Percentiles rank a stretch among this genome's conserved stretches.
Evolutionary conservation across 768 basidiomycete species (phyloP).

Genomic region (Psilocybe azurescens): DNA sequence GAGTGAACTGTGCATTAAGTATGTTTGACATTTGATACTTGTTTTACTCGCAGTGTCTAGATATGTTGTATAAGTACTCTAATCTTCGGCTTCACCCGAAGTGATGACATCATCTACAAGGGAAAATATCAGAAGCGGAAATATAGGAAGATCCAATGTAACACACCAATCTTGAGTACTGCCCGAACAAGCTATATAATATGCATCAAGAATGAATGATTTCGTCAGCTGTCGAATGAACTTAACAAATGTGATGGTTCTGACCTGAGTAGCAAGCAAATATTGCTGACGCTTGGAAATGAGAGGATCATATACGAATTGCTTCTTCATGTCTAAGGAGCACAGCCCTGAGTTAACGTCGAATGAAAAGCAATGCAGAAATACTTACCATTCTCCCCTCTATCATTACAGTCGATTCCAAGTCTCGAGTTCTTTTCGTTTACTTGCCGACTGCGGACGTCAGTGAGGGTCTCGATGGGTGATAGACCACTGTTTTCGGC

Average conservation of each 20-base stretch:
- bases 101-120: slow-evolving; percentile 77
- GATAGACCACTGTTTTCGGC: slow-evolving; percentile 98
- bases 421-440: slow-evolving; percentile 82
- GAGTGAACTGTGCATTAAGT: not conserved
- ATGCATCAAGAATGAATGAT: slow-evolving; percentile 6
- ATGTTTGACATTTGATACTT: not conserved
- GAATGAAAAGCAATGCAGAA: not conserved
- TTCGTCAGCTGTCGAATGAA: slow-evolving; percentile 1
- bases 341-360: not conserved
- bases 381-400: slow-evolving; percentile 82
- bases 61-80: slow-evolving; percentile 5
- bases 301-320: slow-evolving; percentile 95
- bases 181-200: slow-evolving; percentile 73
- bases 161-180: slow-evolving; percentile 85
- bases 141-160: not conserved
- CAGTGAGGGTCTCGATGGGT: slow-evolving; percentile 96
- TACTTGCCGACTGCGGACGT: slow-evolving; percentile 93
- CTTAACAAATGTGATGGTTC: slow-evolving; percentile 20
- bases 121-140: slow-evolving; percentile 8
- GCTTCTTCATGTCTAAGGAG: slow-evolving; percentile 90
- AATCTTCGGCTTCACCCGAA: slow-evolving; percentile 60
- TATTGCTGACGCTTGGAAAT: slow-evolving; percentile 98
- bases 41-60: not conserved
- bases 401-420: slow-evolving; percentile 92
- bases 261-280: slow-evolving; percentile 92